Conservation (phyloP, 1,139 yeast genomes). For the Insectozyma bohioensis region DNA sequence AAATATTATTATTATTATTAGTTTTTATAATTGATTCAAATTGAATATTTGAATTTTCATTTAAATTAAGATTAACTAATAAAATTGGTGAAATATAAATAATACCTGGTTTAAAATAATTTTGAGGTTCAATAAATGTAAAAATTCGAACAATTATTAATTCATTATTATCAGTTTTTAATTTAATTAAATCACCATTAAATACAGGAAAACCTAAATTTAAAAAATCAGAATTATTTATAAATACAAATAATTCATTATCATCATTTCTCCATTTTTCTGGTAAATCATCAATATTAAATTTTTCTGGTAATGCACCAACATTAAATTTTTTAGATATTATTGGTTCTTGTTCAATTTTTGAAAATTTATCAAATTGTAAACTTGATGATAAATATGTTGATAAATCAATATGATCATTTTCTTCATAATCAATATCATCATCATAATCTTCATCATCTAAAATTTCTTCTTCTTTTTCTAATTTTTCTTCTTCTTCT, state of each 20-base stretch:
- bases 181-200: constrained; percentile 64
- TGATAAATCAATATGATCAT: constrained; percentile 29
- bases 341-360: background rate
- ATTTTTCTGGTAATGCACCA: constrained; percentile 31
- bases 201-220: constrained; percentile 56
- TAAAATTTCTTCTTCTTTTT: constrained; percentile 8
- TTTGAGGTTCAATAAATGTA: constrained; percentile 66
- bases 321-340: constrained; percentile 20
- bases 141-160: constrained; percentile 47
- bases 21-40: constrained; percentile 21
- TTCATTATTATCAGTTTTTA: constrained; percentile 23
- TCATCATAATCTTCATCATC: constrained; percentile 10
- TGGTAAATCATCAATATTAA: constrained; percentile 26
- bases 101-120: constrained; percentile 31
- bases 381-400: constrained; percentile 35
- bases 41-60: constrained; percentile 28
- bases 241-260: constrained; percentile 49
- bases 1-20: constrained; percentile 3
- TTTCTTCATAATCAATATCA: constrained; percentile 12
- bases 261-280: constrained; percentile 39
- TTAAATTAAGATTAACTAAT: constrained; percentile 48
- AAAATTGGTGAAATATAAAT: constrained; percentile 67
- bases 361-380: constrained; percentile 20
- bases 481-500: constrained; percentile 8
- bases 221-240: constrained; percentile 52